Percentiles rank a stretch among this genome's conserved stretches.
These are phyloP conservation scores for Aquilaria sinensis DNA, from an alignment of 345 rosid genomes.

Conservation along the genomic window DNA sequence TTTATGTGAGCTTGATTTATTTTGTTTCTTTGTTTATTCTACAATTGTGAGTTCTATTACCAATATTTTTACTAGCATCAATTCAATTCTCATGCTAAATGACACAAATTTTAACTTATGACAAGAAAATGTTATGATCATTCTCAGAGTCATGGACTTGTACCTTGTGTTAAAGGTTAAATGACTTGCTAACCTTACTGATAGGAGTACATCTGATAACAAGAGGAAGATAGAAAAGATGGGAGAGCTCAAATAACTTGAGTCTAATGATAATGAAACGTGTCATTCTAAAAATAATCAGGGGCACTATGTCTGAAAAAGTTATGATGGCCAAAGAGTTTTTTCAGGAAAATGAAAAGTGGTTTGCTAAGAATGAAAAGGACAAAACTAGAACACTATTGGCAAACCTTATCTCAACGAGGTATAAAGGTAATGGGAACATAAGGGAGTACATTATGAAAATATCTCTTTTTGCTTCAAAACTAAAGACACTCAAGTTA, in stretches of 20 bases:
- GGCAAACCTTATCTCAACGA: slow-evolving; percentile 4
- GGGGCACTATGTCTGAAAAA: no score
- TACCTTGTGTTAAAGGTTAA: not conserved
- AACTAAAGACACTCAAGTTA: no score
- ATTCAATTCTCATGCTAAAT: not conserved
- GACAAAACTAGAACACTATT: slow-evolving; percentile 6
- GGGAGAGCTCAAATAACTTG: not conserved
- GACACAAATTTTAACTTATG: not conserved
- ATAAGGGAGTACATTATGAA: not conserved
- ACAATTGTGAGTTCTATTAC: no score
- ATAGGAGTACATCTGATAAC: not conserved
- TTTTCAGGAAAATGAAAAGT: slow-evolving; percentile 5
- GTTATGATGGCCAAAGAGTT: not conserved
- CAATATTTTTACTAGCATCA: not conserved
- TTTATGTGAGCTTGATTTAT: no score
- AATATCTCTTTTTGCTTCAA: not conserved
- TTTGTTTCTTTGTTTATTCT: no score
- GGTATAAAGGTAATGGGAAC: not conserved
- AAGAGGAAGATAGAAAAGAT: not conserved
- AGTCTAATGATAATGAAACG: not conserved
- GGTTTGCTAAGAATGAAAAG: slow-evolving; percentile 18
- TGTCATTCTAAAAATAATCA: not conserved
- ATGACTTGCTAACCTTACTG: not conserved
- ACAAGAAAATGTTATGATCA: not conserved
- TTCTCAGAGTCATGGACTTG: not conserved